Conservation (phyloP, 306 rosid species). For the Astragalus glycyphyllos region DNA sequence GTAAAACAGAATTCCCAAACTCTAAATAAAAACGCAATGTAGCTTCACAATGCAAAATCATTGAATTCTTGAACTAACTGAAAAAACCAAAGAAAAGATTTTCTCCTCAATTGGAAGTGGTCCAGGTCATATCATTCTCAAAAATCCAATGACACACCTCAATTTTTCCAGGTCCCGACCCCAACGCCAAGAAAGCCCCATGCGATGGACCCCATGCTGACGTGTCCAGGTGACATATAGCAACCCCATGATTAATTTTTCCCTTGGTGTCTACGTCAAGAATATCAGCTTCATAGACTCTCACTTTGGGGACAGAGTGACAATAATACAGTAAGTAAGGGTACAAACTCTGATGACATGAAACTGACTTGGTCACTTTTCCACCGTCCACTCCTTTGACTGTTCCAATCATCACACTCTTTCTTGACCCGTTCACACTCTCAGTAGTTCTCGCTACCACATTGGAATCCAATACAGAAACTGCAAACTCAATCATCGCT, state of each 20-base stretch:
- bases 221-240: slow-evolving; percentile 85
- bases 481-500: slow-evolving; percentile 76
- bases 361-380: slow-evolving; percentile 66
- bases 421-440: slow-evolving; percentile 61
- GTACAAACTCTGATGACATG: slow-evolving; percentile 89
- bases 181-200: slow-evolving; percentile 72
- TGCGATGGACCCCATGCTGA: slow-evolving; percentile 74
- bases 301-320: slow-evolving; percentile 80
- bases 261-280: slow-evolving; percentile 44
- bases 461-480: slow-evolving; percentile 54
- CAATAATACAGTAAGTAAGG: slow-evolving; percentile 87
- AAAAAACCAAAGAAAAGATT: slow-evolving; percentile 9
- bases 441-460: slow-evolving; percentile 54
- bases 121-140: slow-evolving; percentile 85
- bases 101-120: slow-evolving; percentile 39
- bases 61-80: not conserved
- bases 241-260: slow-evolving; percentile 60
- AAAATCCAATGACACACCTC: slow-evolving; percentile 52
- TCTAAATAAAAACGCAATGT: not conserved
- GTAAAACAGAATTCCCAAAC: slow-evolving; percentile 25
- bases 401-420: slow-evolving; percentile 61
- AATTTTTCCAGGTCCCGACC: slow-evolving; percentile 47
- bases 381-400: slow-evolving; percentile 70
- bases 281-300: slow-evolving; percentile 77
- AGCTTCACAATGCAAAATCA: not conserved